Base-by-base conservation (phyloP, 2,329 filamentous ascomycete species). In the Stagonosporopsis rhizophila region DNA sequence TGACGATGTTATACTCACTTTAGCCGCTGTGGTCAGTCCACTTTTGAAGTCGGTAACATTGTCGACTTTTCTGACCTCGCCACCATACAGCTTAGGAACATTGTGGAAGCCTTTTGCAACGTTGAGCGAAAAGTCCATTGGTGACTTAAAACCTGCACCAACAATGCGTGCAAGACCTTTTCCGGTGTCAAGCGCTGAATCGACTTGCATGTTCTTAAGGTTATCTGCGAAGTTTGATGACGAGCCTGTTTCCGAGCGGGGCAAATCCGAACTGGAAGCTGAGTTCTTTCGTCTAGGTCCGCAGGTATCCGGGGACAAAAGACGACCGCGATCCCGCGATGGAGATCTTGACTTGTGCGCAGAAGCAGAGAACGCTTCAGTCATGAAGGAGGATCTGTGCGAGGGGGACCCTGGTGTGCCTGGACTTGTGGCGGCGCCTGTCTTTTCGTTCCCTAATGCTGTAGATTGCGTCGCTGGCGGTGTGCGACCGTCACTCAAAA, bases 61-160 rank as follows among this genome's bases (percentile, higher is more conserved):
- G 55, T 92, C 89, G 1, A 85, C 80, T n/a, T 89, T 88, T 8
- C 91, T 84, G 0, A 96, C 87, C 1, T 91, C 87, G 67, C 96
- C 92, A 38, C 92, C 90, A 70, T 96, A 96, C 1, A 96, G 79
- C 64, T 86, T 88, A 0, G 93, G 92, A 6, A 90, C 89, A 66
- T 96, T 96, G 70, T 94, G 89, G 72, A 96, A 96, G 0, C 93
- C 93, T 73, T 89, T 90, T 0, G 92, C 89, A 34, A 96, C 77
- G 0, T 90, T 90, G 38, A 96, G 78, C 37, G 90, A 91, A 61
- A 96, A 89, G 72, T 96, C 91, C 82, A 95, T 89, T 0, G 92
- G 93, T 1, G 89, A 88, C 65, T 90, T 91, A 56, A 94, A 81
- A 5, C 90, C 86, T n/a, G 89, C 87, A 11, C 84, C 83, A 5